phyloP scores from a whole-genome alignment of 2,329 filamentous ascomycete genomes.

The Arthrinium phaeospermum region DNA sequence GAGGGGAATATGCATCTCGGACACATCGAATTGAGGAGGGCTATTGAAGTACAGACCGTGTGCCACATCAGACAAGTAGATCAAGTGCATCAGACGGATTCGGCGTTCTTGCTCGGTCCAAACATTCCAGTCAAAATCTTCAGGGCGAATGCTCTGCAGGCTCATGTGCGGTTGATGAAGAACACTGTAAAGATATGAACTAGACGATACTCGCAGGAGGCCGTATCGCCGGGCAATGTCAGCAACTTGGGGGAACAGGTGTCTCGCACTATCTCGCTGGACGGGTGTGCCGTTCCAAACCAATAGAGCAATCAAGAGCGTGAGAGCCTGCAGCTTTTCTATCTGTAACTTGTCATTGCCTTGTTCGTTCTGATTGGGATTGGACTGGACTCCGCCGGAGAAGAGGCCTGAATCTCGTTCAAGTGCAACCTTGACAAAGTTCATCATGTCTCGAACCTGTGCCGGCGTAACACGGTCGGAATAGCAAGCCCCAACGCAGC shows the following conservation, averaged over 20 bases:
- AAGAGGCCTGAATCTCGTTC: conserved; percentile 60
- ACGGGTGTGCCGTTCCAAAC: conserved; percentile 73
- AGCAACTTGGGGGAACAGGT: conserved; percentile 62
- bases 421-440: conserved; percentile 64
- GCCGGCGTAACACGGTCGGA: conserved; percentile 65
- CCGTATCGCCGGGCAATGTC: conserved; percentile 61
- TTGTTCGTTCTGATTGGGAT: conserved; percentile 44
- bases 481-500: conserved; percentile 77
- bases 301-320: conserved; percentile 66
- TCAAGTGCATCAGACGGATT: conserved; percentile 67
- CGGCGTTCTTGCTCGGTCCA: conserved; percentile 78
- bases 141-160: conserved; percentile 50
- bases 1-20: conserved; percentile 70
- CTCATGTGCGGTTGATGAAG: conserved; percentile 64
- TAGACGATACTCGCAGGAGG: conserved; percentile 59
- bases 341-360: conserved; percentile 51
- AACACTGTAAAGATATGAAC: conserved; percentile 58
- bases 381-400: conserved; percentile 43
- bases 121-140: conserved; percentile 66
- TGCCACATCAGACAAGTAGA: conserved; percentile 68
- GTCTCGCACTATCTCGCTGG: conserved; percentile 68
- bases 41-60: conserved; percentile 75
- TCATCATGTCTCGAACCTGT: conserved; percentile 72
- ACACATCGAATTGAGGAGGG: conserved; percentile 65
- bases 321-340: conserved; percentile 71